Evolutionary conservation across 2,329 filamentous ascomycete genomes (phyloP).

Genomic region (Davidsoniella australis): DNA sequence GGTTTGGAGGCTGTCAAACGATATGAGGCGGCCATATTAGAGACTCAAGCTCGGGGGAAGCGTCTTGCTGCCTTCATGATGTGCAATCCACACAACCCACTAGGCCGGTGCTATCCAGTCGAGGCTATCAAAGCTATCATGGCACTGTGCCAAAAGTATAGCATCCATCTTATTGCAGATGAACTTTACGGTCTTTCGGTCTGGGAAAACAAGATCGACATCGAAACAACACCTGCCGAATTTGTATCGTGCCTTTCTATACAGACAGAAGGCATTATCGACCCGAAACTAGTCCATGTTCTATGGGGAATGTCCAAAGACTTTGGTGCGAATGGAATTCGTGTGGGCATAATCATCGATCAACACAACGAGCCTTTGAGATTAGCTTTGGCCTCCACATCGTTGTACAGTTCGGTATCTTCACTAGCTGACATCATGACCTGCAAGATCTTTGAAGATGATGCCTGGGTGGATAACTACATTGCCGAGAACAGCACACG

Average conservation of each 20-base stretch:
- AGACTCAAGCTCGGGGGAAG: constrained; percentile 22
- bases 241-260: constrained; percentile 33
- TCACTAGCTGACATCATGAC: constrained; percentile 26
- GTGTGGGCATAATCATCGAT: constrained; percentile 33
- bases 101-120: constrained; percentile 30
- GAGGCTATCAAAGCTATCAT: constrained; percentile 25
- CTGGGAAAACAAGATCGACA: constrained; percentile 25
- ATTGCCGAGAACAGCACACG: constrained; percentile 25
- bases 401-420: constrained; percentile 28
- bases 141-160: constrained; percentile 28
- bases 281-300: constrained; percentile 33
- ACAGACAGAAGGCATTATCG: constrained; percentile 26
- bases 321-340: constrained; percentile 39
- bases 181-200: constrained; percentile 35
- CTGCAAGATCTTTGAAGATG: constrained; percentile 27
- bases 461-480: constrained; percentile 27
- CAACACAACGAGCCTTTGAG: constrained; percentile 26
- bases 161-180: constrained; percentile 34
- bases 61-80: constrained; percentile 31
- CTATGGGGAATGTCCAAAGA: constrained; percentile 32
- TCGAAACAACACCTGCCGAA: constrained; percentile 15
- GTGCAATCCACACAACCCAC: constrained; percentile 34
- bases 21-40: constrained; percentile 28
- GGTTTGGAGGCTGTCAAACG: constrained; percentile 22
- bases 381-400: constrained; percentile 20